Percentiles rank a stretch among this genome's conserved stretches.
Conservation (phyloP, 768 basidiomycete species). For the Chiua virens region DNA sequence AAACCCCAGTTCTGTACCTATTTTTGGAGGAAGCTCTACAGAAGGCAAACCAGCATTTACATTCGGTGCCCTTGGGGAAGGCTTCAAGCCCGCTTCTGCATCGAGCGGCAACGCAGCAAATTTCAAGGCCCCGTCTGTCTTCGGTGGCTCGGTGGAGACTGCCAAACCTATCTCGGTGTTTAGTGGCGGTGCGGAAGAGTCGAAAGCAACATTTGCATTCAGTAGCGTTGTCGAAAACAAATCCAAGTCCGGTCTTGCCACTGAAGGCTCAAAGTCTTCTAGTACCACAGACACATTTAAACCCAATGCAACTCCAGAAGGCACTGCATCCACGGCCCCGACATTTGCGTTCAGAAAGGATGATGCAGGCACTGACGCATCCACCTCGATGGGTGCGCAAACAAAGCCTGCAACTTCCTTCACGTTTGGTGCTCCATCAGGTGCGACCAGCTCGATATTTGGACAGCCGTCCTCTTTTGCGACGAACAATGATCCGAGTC, state of each 20-base stretch:
- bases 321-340: constrained; percentile 1
- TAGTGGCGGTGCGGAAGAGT: not conserved
- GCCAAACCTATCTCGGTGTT: constrained; percentile 3
- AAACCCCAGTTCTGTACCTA: not conserved
- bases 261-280: not conserved
- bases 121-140: not conserved
- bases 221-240: not conserved
- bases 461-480: constrained; percentile 8
- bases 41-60: constrained; percentile 15
- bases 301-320: constrained; percentile 2
- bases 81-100: constrained; percentile 11
- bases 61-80: constrained; percentile 12
- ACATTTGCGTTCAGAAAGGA: constrained; percentile 20
- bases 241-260: not conserved
- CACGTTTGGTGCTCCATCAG: constrained; percentile 15
- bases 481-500: constrained; percentile 3
- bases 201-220: constrained; percentile 4
- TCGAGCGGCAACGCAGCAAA: constrained; percentile 7
- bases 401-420: constrained; percentile 30
- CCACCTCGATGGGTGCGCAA: constrained; percentile 14
- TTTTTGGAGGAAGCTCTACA: constrained; percentile 4
- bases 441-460: constrained; percentile 3
- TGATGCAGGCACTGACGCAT: not conserved
- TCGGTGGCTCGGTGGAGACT: constrained; percentile 7
- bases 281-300: constrained; percentile 1